Conservation (phyloP, 495 filamentous ascomycete genomes). For the Staphylotrichum longicolle region DNA sequence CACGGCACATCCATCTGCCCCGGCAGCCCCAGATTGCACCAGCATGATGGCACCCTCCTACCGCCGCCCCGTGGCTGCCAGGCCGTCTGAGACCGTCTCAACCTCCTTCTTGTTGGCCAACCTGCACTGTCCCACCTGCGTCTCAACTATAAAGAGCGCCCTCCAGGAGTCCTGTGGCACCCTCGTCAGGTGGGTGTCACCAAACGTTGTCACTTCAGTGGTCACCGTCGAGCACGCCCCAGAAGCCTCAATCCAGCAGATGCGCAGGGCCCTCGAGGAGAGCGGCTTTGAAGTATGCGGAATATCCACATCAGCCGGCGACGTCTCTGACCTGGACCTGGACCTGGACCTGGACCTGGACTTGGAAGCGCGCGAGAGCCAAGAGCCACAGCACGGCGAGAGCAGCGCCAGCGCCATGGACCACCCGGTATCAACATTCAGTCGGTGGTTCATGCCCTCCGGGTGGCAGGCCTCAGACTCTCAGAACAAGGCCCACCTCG, state of each 20-base stretch:
- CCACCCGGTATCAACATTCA: slow-evolving; percentile 18
- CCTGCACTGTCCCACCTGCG: slow-evolving; percentile 62
- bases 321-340: slow-evolving; percentile 21
- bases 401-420: slow-evolving; percentile 18
- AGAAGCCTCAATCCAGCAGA: slow-evolving; percentile 32
- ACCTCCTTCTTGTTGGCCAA: slow-evolving; percentile 54
- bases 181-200: slow-evolving; percentile 50
- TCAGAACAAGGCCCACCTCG: slow-evolving; percentile 29
- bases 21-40: neutral
- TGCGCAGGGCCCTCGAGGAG: slow-evolving; percentile 43
- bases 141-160: slow-evolving; percentile 52
- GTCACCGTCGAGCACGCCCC: slow-evolving; percentile 45
- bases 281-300: slow-evolving; percentile 48
- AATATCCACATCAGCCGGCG: slow-evolving; percentile 39
- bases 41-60: slow-evolving; percentile 27
- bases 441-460: slow-evolving; percentile 31
- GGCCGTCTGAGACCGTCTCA: slow-evolving; percentile 34
- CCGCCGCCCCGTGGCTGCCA: slow-evolving; percentile 16
- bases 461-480: slow-evolving; percentile 9
- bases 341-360: slow-evolving; percentile 18
- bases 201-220: slow-evolving; percentile 56
- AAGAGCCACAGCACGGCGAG: neutral
- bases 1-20: neutral
- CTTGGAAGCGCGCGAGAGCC: slow-evolving; percentile 1
- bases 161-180: slow-evolving; percentile 41